phyloP scores from a whole-genome alignment of 2,329 filamentous ascomycete species.

The Fusarium chuoi region DNA sequence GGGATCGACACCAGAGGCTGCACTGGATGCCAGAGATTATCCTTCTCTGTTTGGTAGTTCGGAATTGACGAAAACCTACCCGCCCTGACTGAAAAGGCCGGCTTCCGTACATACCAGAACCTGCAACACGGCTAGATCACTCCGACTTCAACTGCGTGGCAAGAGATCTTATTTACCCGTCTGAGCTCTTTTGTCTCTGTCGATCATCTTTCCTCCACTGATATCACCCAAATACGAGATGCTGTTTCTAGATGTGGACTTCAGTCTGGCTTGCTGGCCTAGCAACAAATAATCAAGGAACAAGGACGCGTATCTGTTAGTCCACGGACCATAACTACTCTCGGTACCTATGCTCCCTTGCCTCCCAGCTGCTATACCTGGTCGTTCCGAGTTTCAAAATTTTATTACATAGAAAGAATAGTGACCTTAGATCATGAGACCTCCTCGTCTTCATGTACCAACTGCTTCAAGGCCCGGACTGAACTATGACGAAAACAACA shows the following conservation, averaged over 20 bases:
- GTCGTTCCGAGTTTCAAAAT: constrained; percentile 23
- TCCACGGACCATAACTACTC: neutral
- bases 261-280: neutral
- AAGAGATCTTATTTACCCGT: neutral
- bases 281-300: neutral
- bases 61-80: neutral
- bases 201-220: constrained; percentile 3
- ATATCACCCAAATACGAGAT: constrained; percentile 16
- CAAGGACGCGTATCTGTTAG: neutral
- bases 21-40: constrained; percentile 19
- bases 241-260: constrained; percentile 17
- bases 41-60: neutral
- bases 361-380: constrained; percentile 20
- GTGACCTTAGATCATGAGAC: constrained; percentile 9
- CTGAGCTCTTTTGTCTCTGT: neutral
- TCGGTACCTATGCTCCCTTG: constrained; percentile 9
- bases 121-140: constrained; percentile 3
- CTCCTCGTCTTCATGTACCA: constrained; percentile 11
- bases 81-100: neutral
- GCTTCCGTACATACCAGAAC: constrained; percentile 2
- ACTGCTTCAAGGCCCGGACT: neutral
- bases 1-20: constrained; percentile 39
- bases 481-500: neutral
- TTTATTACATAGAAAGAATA: neutral
- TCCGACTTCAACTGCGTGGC: neutral